Conservation (phyloP, 257 asterid species). For the Schizonepeta tenuifolia region DNA sequence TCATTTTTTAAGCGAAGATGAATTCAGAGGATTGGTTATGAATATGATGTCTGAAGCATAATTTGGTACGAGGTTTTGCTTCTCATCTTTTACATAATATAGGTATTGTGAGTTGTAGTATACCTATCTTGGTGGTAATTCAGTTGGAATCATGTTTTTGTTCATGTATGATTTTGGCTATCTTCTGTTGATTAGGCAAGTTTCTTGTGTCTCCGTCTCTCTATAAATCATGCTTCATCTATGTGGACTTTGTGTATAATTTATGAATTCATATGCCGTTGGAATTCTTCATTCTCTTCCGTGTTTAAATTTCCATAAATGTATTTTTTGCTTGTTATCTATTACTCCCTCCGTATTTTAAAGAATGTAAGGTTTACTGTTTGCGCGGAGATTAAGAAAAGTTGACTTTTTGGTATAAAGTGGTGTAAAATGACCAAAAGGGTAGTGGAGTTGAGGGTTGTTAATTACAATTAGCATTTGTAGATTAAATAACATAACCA, state of each 20-base stretch:
- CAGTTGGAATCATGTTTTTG: slow-evolving; percentile 50
- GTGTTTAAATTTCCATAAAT: slow-evolving; percentile 8
- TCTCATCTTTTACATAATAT: slow-evolving; percentile 5
- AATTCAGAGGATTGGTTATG: slow-evolving; percentile 21
- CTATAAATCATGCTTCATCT: slow-evolving; percentile 26
- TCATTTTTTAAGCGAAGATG: slow-evolving; percentile 32
- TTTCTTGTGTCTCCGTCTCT: slow-evolving; percentile 35
- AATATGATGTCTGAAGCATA: neutral
- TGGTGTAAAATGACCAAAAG: too few species aligned
- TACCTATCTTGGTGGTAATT: slow-evolving; percentile 34
- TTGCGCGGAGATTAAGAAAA: too few species aligned
- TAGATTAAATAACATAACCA: too few species aligned
- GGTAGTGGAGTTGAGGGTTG: too few species aligned
- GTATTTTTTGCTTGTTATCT: too few species aligned
- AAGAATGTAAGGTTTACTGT: too few species aligned
- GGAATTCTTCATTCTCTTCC: neutral
- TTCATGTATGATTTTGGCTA: slow-evolving; percentile 31
- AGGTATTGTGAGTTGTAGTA: slow-evolving; percentile 5
- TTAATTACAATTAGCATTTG: too few species aligned
- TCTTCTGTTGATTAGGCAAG: slow-evolving; percentile 40
- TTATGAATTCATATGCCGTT: neutral
- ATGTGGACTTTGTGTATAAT: neutral
- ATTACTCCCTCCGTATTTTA: too few species aligned
- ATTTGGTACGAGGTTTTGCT: neutral
- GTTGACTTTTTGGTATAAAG: too few species aligned